A percentile compares a stretch with the other conserved stretches of the same genome.
phyloP scores from a whole-genome alignment of 2,329 filamentous ascomycete genomes.

The Cladosporium sphaerospermum region DNA sequence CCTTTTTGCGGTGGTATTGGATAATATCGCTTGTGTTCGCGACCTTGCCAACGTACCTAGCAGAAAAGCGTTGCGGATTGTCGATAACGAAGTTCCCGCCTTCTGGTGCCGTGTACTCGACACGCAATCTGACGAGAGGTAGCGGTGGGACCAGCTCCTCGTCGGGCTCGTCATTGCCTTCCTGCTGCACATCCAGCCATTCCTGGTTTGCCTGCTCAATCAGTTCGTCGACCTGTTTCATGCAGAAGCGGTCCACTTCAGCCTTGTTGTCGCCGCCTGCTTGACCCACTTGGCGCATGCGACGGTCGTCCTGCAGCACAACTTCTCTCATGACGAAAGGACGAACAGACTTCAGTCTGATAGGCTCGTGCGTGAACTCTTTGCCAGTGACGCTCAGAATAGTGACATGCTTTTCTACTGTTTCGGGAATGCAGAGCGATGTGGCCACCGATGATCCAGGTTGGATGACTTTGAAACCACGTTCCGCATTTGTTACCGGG shows the following conservation, averaged over 20 bases:
- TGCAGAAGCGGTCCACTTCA: slow-evolving; percentile 71
- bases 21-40: slow-evolving; percentile 93
- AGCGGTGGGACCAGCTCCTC: slow-evolving; percentile 61
- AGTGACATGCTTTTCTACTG: slow-evolving; percentile 83
- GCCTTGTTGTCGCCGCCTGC: slow-evolving; percentile 77
- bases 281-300: slow-evolving; percentile 65
- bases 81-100: slow-evolving; percentile 84
- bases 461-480: slow-evolving; percentile 92
- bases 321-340: slow-evolving; percentile 87
- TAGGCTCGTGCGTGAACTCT: slow-evolving; percentile 71
- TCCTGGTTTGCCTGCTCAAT: slow-evolving; percentile 77
- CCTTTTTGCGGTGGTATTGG: slow-evolving; percentile 86
- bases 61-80: slow-evolving; percentile 93
- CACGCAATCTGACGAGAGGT: slow-evolving; percentile 80
- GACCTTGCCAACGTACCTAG: slow-evolving; percentile 81
- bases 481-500: slow-evolving; percentile 75
- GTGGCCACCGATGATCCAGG: slow-evolving; percentile 95
- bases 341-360: slow-evolving; percentile 79
- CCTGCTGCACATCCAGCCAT: slow-evolving; percentile 70
- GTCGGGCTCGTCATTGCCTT: slow-evolving; percentile 46
- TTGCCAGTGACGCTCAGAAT: slow-evolving; percentile 78
- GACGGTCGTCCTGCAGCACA: slow-evolving; percentile 65
- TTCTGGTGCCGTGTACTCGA: slow-evolving; percentile 81
- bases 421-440: slow-evolving; percentile 82
- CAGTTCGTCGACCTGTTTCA: slow-evolving; percentile 73